Base-by-base conservation (phyloP, 805 yeast genomes). In the Isabelozyma heimii region DNA sequence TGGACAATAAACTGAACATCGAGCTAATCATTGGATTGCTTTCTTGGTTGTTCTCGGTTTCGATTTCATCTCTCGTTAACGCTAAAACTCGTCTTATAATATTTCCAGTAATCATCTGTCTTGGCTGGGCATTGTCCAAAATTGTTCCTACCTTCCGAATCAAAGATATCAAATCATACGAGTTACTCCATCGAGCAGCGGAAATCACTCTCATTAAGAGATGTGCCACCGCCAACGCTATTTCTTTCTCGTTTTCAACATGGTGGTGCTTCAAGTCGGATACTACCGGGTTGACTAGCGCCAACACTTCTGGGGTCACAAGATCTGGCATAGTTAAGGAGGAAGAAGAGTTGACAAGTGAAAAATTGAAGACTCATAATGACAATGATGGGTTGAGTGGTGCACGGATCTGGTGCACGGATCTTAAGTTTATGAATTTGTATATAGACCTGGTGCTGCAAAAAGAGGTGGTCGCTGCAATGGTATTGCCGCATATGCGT, bases 21-120 rank as follows among this genome's bases (percentile, higher is more conserved):
- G 96, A 85, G 13, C 88, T 78, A 58, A 85, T 83, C 76, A 85
- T 82, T 1, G 89, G 83, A 13, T 73, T 67, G 51, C 61, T 61
- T 9, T 72, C 65, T 5, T 47, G 50, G 20, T 62, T 60, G 43
- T 62, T 65, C 38, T 66, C 72, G 44, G 81, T 84, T 51, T 81
- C 89, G 28, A 85, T 80, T 64, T 91, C 97, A 57, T 94, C 98
- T 58, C 98, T 77, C 45, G 92, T 83, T 47, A 89, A 72, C 1
- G 96, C 91, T 54, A 94, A 73, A 1, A 92, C 91, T 62, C 99
- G 79, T 64, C 98, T 81, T 14, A 92, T 87, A 37, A 94, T 85
- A 65, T 94, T 94, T 8, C 98, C 98, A 47, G 91, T 82, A 2
- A 91, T 81, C 56, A 91, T 84, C 58, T 91, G 96, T 54, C 89